Evolutionary conservation across 495 filamentous ascomycete species (phyloP).

Genomic region (Podospora conica): DNA sequence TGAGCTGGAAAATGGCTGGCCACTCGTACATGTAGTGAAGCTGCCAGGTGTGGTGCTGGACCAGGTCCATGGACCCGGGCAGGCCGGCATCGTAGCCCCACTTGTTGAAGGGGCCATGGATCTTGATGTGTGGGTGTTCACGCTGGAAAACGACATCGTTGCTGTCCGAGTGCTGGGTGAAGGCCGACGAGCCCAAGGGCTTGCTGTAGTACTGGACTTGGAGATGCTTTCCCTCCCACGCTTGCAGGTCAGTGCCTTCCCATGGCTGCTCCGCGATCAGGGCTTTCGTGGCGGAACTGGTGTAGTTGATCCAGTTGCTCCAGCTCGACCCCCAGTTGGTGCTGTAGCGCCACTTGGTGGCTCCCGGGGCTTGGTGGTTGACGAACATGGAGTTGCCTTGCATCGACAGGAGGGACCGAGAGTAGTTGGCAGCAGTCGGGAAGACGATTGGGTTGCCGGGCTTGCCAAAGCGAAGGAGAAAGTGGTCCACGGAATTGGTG

Average conservation of each 20-base stretch:
- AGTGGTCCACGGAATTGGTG: conserved; percentile 48
- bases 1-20: conserved; percentile 58
- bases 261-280: conserved; percentile 42
- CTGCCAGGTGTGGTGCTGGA: conserved; percentile 51
- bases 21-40: conserved; percentile 60
- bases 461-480: conserved; percentile 48
- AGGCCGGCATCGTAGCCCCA: conserved; percentile 64
- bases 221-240: conserved; percentile 61
- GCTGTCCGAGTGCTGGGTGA: conserved; percentile 57
- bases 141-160: conserved; percentile 38
- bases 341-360: conserved; percentile 59
- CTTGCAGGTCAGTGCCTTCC: conserved; percentile 56
- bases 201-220: conserved; percentile 63
- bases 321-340: conserved; percentile 56
- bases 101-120: conserved; percentile 62
- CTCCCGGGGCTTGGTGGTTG: conserved; percentile 56
- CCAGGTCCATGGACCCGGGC: conserved; percentile 48
- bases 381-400: conserved; percentile 37
- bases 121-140: conserved; percentile 53
- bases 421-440: conserved; percentile 53
- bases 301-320: conserved; percentile 54
- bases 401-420: conserved; percentile 41
- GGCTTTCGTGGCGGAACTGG: conserved; percentile 36
- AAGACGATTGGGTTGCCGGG: conserved; percentile 53
- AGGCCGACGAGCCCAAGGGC: conserved; percentile 57